Base-by-base conservation (phyloP, 2,329 filamentous ascomycete species). In the Neophaeococcomyces aloes region DNA sequence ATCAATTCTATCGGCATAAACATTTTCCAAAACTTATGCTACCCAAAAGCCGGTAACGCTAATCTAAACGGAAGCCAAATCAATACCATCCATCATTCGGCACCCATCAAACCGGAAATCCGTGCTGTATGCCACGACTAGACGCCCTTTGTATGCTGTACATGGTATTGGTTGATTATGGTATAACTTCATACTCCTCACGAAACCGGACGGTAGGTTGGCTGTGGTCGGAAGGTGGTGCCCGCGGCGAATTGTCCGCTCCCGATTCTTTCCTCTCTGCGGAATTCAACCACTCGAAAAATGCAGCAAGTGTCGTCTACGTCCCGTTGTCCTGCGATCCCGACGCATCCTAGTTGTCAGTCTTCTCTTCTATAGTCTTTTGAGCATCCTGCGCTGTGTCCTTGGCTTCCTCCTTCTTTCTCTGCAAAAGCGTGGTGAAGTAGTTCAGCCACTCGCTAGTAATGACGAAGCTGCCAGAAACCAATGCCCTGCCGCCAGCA, bases 401-500 rank as follows among this genome's bases (percentile, higher is more conserved):
- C 61, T 78, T 74, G 33, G 68, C 68, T 54, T 81, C 71, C 19
- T 72, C 66, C 67, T 82, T 83, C 69, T 80, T 78, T 52, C 67
- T 63, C 47, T 72, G 68, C 38, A 86, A 58, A 53, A 77, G 72
- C 42, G 67, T 67, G 58, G 73, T 72, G 50, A 83, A 56, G 71
- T 75, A 82, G 42, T 65, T 66, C 42, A 84, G 62, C 1, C 76
- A 74, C 62, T 86, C 80, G 52, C 72, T 74, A 38, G 76, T 76
- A 38, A 87, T 69, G 38, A 84, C 71, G 38, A 86, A 67, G 18
- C 75, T 73, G 11, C 83, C 85, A 40, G 74, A 75, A 51, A 86
- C 67, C 11, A 77, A 65, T 8, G 84, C 84, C 70, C 83, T 86
- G 57, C 79, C 75, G 48, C 75, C 74, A 3, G 78, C 74, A n/a